A percentile compares a stretch with the other conserved stretches of the same genome.
phyloP scores from a whole-genome alignment of 78 protist species.

The slime mould (Dictyostelium discoideum) region DNA sequence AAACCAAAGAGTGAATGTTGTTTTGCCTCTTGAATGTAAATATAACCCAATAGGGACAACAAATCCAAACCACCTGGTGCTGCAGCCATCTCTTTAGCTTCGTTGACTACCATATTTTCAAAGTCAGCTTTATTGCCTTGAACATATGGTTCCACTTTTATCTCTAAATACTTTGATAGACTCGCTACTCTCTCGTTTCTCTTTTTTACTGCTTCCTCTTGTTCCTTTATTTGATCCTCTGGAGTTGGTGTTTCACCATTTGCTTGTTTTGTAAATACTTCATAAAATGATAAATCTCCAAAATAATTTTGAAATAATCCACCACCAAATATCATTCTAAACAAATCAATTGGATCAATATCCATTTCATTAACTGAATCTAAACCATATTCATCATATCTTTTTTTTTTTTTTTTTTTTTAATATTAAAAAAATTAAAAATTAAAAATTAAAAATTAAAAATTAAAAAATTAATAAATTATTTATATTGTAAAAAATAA shows the following conservation, averaged over 20 bases:
- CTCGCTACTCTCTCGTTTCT: background rate
- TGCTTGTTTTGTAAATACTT: background rate
- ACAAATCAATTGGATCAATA: slow-evolving; percentile 58
- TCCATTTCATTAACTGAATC: slow-evolving; percentile 24
- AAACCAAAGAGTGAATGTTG: slow-evolving; percentile 62
- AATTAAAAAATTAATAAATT: background rate
- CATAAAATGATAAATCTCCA: slow-evolving; percentile 77
- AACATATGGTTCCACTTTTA: slow-evolving; percentile 50
- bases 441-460: no score
- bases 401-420: no score
- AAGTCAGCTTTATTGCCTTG: slow-evolving; percentile 42
- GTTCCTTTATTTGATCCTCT: background rate
- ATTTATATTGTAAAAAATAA: background rate
- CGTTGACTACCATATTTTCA: background rate
- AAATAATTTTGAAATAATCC: slow-evolving; percentile 61
- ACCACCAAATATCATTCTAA: slow-evolving; percentile 75
- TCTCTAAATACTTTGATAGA: slow-evolving; percentile 25
- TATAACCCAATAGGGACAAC: slow-evolving; percentile 38
- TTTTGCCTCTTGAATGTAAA: slow-evolving; percentile 72
- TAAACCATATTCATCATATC: slow-evolving; percentile 73
- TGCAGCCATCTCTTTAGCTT: slow-evolving; percentile 64
- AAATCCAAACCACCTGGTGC: slow-evolving; percentile 70
- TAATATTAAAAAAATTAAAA: no score
- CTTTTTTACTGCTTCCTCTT: background rate
- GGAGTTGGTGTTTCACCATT: background rate